phyloP scores from a whole-genome alignment of 1,284 basidiomycete genomes.

The Anthracocystis panici-leucophaei region DNA sequence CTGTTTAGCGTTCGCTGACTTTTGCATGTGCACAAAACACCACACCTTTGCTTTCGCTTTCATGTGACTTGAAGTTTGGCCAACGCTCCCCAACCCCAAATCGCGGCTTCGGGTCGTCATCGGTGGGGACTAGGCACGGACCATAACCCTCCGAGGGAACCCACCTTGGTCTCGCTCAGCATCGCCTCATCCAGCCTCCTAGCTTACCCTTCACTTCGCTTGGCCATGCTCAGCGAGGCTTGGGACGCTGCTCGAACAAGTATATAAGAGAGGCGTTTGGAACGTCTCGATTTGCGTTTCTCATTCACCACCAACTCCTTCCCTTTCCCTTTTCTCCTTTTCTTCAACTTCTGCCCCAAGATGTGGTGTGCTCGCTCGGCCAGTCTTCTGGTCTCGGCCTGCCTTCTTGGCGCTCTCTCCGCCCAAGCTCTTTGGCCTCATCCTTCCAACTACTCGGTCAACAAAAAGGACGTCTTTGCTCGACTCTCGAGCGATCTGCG shows the following conservation, averaged over 20 bases:
- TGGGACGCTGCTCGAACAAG: not conserved
- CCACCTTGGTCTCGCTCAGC: not conserved
- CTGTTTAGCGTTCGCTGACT: not conserved
- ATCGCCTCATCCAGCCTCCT: not conserved
- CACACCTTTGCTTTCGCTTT: not conserved
- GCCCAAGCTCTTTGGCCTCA: conserved; percentile 50
- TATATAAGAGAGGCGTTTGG: conserved; percentile 5
- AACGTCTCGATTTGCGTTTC: not conserved
- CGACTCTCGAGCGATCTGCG: conserved; percentile 73
- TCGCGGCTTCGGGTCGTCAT: no score
- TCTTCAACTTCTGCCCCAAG: not conserved
- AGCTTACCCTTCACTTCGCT: not conserved
- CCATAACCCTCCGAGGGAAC: not conserved
- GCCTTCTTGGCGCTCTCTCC: conserved; percentile 22
- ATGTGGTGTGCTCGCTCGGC: conserved; percentile 25
- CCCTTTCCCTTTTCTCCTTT: not conserved
- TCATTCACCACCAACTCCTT: not conserved
- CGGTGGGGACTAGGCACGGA: no score
- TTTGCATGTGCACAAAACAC: conserved; percentile 1
- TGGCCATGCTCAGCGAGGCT: not conserved
- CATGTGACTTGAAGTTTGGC: not conserved
- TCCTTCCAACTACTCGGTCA: conserved; percentile 74
- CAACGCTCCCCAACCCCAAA: not conserved
- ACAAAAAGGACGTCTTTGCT: conserved; percentile 72
- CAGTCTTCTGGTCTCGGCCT: conserved; percentile 16